Percentiles rank a stretch among this genome's conserved stretches.
Conservation (phyloP, 768 basidiomycete species). For the Pilatotrama ljubarskyi region DNA sequence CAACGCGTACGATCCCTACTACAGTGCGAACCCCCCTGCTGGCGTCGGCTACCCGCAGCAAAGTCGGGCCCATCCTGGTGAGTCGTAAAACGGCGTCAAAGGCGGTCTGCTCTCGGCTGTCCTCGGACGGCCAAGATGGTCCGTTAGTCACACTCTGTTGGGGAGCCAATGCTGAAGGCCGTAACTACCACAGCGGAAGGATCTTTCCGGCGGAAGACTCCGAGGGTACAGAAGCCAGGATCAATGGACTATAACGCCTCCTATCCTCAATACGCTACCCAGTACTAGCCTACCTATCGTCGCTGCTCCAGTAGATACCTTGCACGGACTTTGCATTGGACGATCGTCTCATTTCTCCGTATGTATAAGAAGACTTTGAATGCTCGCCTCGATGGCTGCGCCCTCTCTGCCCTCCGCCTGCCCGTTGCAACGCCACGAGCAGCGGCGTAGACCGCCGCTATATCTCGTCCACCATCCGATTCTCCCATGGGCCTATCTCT, state of each 20-base stretch:
- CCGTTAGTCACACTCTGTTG: constrained; percentile 19
- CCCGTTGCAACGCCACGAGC: not conserved
- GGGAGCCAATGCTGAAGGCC: not conserved
- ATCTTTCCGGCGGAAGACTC: constrained; percentile 45
- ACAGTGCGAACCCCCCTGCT: constrained; percentile 18
- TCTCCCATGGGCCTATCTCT: constrained; percentile 34
- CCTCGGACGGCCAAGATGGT: constrained; percentile 30
- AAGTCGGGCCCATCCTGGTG: constrained; percentile 50
- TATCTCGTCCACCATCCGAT: constrained; percentile 18
- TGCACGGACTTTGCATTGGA: constrained; percentile 15
- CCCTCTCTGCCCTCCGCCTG: not conserved
- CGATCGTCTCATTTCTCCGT: constrained; percentile 1
- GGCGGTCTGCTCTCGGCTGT: constrained; percentile 21
- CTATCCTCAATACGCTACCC: constrained; percentile 9
- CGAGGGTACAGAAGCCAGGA: constrained; percentile 31
- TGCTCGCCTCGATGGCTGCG: not conserved
- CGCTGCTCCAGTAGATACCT: constrained; percentile 6
- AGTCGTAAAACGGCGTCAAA: constrained; percentile 32
- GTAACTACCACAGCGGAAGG: constrained; percentile 40
- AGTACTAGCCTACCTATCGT: constrained; percentile 10
- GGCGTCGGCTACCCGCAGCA: constrained; percentile 39
- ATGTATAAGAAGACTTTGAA: constrained; percentile 4
- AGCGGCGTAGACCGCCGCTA: not conserved
- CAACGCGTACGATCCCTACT: constrained; percentile 30
- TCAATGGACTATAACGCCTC: constrained; percentile 22